A percentile compares a stretch with the other conserved stretches of the same genome.
These are phyloP conservation scores for Rutidosis leptorrhynchoides DNA, from an alignment of 129 eudicot species.

Conservation along the genomic window DNA sequence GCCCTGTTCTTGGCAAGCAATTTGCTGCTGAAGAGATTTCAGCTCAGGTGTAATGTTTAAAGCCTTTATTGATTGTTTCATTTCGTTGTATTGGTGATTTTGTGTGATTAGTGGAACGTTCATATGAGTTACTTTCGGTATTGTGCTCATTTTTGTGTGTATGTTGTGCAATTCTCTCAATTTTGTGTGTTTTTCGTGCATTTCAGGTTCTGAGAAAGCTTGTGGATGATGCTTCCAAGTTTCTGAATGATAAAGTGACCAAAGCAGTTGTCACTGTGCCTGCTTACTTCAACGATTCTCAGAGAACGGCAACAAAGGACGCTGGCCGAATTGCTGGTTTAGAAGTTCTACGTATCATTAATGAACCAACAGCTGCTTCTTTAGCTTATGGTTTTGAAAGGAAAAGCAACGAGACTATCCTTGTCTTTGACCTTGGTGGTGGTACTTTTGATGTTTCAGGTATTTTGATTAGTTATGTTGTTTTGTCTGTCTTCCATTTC, in stretches of 20 bases:
- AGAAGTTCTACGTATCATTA: neutral
- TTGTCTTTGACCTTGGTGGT: neutral
- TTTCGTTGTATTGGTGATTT: too few relatives aligned
- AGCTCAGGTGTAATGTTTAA: too few relatives aligned
- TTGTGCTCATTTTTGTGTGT: too few relatives aligned
- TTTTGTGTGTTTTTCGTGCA: too few relatives aligned
- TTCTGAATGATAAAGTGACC: neutral
- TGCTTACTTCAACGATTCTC: slow-evolving; percentile 3
- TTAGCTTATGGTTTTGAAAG: slow-evolving; percentile 9
- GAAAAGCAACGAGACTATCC: neutral
- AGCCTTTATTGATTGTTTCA: too few relatives aligned
- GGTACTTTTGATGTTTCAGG: slow-evolving; percentile 11
- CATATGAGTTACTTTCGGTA: too few relatives aligned
- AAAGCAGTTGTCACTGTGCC: neutral
- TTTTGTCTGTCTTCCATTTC: too few relatives aligned
- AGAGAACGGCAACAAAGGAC: neutral
- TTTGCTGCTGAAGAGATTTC: too few relatives aligned
- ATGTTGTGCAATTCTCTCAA: too few relatives aligned
- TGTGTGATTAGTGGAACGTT: too few relatives aligned
- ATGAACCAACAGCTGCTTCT: slow-evolving; percentile 3
- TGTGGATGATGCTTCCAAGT: slow-evolving; percentile 11
- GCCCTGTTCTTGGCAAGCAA: too few relatives aligned
- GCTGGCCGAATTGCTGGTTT: neutral
- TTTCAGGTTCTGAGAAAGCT: slow-evolving; percentile 12
- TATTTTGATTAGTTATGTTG: too few relatives aligned